Percentiles rank a stretch among this genome's conserved stretches.
These are phyloP conservation scores for Sabuloglossum arenarium DNA, from an alignment of 495 filamentous ascomycete species.

Conservation along the genomic window DNA sequence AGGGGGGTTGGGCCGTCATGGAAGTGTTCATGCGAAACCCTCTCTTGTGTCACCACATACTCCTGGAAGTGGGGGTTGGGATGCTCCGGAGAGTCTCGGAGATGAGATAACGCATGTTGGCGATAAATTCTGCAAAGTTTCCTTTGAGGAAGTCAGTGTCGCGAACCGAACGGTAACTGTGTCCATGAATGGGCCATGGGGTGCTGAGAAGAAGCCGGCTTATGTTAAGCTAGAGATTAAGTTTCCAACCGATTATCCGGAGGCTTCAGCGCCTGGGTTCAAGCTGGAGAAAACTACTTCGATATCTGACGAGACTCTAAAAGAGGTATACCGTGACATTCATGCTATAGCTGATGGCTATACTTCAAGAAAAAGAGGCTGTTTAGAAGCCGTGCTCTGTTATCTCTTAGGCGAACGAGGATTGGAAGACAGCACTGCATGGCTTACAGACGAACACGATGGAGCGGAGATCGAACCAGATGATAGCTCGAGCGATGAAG, in stretches of 20 bases:
- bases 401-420: conserved; percentile 72
- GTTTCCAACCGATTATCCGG: conserved; percentile 63
- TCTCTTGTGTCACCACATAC: conserved; percentile 4
- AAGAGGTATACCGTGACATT: conserved; percentile 43
- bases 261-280: conserved; percentile 40
- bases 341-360: conserved; percentile 48
- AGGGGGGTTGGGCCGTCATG: conserved; percentile 10
- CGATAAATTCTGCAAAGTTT: conserved; percentile 63
- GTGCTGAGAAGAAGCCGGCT: conserved; percentile 39
- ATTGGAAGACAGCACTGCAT: conserved; percentile 50
- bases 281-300: conserved; percentile 57
- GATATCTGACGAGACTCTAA: conserved; percentile 45
- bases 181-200: conserved; percentile 79
- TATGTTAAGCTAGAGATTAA: conserved; percentile 63
- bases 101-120: conserved; percentile 77
- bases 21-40: conserved; percentile 9
- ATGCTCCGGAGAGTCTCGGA: conserved; percentile 55
- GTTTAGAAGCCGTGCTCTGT: conserved; percentile 59
- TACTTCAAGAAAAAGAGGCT: conserved; percentile 47
- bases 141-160: conserved; percentile 71
- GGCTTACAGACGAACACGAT: conserved; percentile 31
- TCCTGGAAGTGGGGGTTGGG: conserved; percentile 31
- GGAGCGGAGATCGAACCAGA: conserved; percentile 32
- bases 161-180: conserved; percentile 47
- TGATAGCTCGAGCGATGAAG: conserved; percentile 61